Conservation (phyloP, 305 asterid species). For the Ruellia speciosa region DNA sequence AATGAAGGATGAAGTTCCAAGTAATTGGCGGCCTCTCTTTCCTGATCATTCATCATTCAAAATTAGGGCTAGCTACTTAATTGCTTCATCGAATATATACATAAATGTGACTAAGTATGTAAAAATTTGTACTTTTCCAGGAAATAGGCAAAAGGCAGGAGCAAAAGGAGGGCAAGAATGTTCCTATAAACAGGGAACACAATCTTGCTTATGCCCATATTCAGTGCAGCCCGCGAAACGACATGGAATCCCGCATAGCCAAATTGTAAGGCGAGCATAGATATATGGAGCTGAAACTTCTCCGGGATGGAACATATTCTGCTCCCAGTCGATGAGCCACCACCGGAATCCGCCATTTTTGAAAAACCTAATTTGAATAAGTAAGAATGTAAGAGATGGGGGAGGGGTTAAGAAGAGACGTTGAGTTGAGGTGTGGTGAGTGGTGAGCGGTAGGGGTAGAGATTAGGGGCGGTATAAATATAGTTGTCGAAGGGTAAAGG, state of each 20-base stretch:
- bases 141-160: conserved; percentile 76
- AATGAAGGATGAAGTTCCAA: conserved; percentile 53
- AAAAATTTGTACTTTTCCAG: conserved; percentile 49
- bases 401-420: neutral
- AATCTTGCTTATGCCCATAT: conserved; percentile 79
- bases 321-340: conserved; percentile 29
- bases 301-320: conserved; percentile 57
- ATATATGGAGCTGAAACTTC: conserved; percentile 60
- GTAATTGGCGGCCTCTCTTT: conserved; percentile 68
- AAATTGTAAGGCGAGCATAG: conserved; percentile 76
- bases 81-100: no score
- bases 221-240: conserved; percentile 72
- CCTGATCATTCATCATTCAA: conserved; percentile 32
- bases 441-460: conserved; percentile 30
- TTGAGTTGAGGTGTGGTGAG: conserved; percentile 12
- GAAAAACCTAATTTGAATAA: neutral
- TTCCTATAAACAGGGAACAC: conserved; percentile 77
- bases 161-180: conserved; percentile 63
- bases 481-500: conserved; percentile 19
- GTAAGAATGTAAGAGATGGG: neutral
- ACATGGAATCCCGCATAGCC: conserved; percentile 90
- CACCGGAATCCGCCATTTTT: conserved; percentile 51
- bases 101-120: no score
- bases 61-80: no score
- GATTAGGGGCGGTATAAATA: conserved; percentile 50